Conservation (phyloP, 139 green algal genomes). For the Closterium sp. region DNA sequence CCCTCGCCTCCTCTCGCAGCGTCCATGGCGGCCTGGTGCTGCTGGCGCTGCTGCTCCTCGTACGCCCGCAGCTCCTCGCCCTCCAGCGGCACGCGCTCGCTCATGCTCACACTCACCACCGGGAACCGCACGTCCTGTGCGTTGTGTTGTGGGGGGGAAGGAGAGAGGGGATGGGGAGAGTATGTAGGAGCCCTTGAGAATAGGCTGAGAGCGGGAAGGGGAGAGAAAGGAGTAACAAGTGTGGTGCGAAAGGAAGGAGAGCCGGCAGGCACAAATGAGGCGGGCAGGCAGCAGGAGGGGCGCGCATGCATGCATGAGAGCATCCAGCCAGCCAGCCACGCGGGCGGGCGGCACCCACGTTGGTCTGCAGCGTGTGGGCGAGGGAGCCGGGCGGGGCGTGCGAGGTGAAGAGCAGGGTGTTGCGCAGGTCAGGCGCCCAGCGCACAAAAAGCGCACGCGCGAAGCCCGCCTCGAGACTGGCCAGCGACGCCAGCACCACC, state of each 20-base stretch:
- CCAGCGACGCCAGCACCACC: conserved; percentile 80
- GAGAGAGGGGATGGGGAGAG: neutral
- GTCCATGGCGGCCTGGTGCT: conserved; percentile 2
- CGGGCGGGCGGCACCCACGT: neutral
- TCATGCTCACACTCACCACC: conserved; percentile 59
- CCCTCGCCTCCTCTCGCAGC: neutral
- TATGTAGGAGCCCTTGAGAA: neutral
- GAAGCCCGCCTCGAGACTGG: conserved; percentile 68
- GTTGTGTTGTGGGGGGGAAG: neutral
- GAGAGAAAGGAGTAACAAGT: neutral
- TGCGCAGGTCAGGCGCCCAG: conserved; percentile 72
- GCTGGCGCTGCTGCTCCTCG: conserved; percentile 12
- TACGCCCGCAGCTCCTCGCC: conserved; percentile 76
- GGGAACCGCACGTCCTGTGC: neutral
- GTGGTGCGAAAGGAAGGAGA: no score
- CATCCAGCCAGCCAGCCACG: no score
- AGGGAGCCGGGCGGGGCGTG: conserved; percentile 28
- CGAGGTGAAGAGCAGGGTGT: conserved; percentile 77
- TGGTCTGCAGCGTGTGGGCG: conserved; percentile 30
- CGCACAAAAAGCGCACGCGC: conserved; percentile 74
- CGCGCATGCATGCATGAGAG: no score
- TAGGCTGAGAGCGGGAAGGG: neutral
- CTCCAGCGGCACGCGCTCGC: conserved; percentile 66
- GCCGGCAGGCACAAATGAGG: no score
- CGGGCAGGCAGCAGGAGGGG: no score